phyloP scores from a whole-genome alignment of 2,329 filamentous ascomycete species.

The Talaromyces amestolkiae region DNA sequence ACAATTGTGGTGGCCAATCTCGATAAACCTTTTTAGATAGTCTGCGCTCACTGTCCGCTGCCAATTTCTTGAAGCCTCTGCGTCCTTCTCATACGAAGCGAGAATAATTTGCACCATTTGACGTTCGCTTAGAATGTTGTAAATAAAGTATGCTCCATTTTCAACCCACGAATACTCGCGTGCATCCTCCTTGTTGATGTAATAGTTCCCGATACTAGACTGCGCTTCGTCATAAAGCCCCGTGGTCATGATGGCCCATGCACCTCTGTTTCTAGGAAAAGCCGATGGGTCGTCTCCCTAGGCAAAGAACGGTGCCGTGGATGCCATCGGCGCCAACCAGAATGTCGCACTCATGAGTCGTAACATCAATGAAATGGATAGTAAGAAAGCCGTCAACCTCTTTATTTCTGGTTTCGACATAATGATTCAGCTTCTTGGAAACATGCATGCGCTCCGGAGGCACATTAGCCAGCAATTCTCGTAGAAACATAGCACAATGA shows the following conservation, averaged over 20 bases:
- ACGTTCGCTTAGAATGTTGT: background rate
- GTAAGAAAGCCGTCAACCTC: constrained; percentile 19
- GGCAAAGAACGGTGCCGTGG: background rate
- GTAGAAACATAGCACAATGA: constrained; percentile 10
- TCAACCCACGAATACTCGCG: constrained; percentile 8
- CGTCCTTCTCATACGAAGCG: constrained; percentile 5
- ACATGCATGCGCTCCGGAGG: constrained; percentile 32
- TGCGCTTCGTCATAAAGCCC: constrained; percentile 12
- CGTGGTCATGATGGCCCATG: constrained; percentile 7
- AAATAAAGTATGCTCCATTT: background rate
- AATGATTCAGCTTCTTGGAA: constrained; percentile 28
- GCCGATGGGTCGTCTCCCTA: background rate
- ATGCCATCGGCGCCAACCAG: constrained; percentile 2
- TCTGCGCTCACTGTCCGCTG: constrained; percentile 9
- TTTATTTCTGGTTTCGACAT: background rate
- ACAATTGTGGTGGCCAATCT: constrained; percentile 2
- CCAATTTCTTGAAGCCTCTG: constrained; percentile 9
- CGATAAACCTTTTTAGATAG: constrained; percentile 12
- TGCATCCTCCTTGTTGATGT: constrained; percentile 14
- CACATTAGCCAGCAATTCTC: constrained; percentile 15
- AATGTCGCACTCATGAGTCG: background rate
- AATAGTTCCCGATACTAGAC: constrained; percentile 4
- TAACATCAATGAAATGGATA: constrained; percentile 20
- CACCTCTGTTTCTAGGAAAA: constrained; percentile 6
- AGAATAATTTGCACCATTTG: constrained; percentile 6